Percentiles rank a stretch among this genome's conserved stretches.
Conservation (phyloP, 192 early-diverging fungal species). For the Pecoramyces ruminantium region DNA sequence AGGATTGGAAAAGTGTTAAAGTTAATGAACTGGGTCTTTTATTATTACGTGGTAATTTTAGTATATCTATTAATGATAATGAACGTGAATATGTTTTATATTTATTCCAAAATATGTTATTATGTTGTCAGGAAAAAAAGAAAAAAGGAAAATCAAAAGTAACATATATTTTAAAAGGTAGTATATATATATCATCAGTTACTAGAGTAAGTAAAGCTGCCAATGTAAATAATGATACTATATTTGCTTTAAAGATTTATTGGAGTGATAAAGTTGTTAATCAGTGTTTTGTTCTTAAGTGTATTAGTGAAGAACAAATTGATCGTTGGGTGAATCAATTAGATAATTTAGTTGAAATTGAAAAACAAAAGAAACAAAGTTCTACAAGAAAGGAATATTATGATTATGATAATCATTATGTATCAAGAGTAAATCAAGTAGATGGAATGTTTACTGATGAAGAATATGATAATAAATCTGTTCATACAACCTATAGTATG, state of each 20-base stretch:
- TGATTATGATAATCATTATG: background rate
- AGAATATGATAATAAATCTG: background rate
- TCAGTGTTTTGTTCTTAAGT: conserved; percentile 75
- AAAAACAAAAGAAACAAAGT: conserved; percentile 13
- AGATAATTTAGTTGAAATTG: conserved; percentile 43
- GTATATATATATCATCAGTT: background rate
- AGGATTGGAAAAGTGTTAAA: conserved; percentile 79
- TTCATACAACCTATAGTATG: background rate
- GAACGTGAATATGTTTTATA: conserved; percentile 79
- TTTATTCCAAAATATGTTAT: conserved; percentile 81
- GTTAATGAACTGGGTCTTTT: conserved; percentile 62
- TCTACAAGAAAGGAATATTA: background rate
- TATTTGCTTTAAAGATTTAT: conserved; percentile 39
- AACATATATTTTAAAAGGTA: background rate
- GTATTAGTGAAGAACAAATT: conserved; percentile 83
- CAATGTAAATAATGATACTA: background rate
- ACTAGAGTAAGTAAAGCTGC: background rate
- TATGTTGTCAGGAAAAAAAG: conserved; percentile 73
- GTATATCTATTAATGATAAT: conserved; percentile 58
- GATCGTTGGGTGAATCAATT: conserved; percentile 70
- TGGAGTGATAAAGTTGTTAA: conserved; percentile 65
- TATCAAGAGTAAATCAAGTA: background rate
- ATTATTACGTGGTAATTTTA: conserved; percentile 70
- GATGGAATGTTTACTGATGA: background rate
- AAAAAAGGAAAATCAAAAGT: conserved; percentile 2